phyloP scores from a whole-genome alignment of 2,329 filamentous ascomycete species.

The Cordyceps pruinosa region DNA sequence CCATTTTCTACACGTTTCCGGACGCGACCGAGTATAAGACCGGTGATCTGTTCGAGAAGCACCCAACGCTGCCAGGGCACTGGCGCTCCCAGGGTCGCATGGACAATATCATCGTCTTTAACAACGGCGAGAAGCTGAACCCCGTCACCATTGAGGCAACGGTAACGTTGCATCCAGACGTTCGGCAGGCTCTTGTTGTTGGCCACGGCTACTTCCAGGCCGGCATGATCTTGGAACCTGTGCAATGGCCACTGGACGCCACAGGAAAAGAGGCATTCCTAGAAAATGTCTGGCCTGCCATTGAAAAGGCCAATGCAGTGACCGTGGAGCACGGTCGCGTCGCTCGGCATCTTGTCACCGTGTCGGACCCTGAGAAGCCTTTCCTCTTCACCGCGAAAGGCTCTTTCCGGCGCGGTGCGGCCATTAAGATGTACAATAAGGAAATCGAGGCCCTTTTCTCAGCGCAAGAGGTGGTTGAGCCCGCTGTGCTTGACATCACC shows the following conservation, averaged over 20 bases:
- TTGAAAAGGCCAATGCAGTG: slow-evolving; percentile 36
- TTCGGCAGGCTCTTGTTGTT: slow-evolving; percentile 38
- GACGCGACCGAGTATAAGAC: slow-evolving; percentile 30
- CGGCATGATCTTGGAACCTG: slow-evolving; percentile 40
- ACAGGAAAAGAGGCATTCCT: slow-evolving; percentile 25
- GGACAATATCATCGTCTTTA: slow-evolving; percentile 44
- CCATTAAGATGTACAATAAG: slow-evolving; percentile 34
- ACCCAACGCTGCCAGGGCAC: slow-evolving; percentile 30
- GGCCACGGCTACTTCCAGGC: slow-evolving; percentile 40
- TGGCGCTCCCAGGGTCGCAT: slow-evolving; percentile 20
- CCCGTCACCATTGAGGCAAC: slow-evolving; percentile 34
- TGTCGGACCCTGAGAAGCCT: slow-evolving; percentile 35
- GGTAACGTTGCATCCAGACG: slow-evolving; percentile 30
- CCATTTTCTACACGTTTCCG: slow-evolving; percentile 31
- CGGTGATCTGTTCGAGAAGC: slow-evolving; percentile 34
- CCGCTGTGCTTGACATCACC: slow-evolving; percentile 16
- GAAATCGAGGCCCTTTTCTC: slow-evolving; percentile 38
- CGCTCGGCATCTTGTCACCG: slow-evolving; percentile 29
- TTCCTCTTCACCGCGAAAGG: slow-evolving; percentile 40
- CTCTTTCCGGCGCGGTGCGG: slow-evolving; percentile 34
- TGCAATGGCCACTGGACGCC: slow-evolving; percentile 20
- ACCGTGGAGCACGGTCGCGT: slow-evolving; percentile 42
- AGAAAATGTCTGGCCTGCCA: slow-evolving; percentile 36
- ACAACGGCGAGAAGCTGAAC: slow-evolving; percentile 46
- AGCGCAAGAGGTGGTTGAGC: slow-evolving; percentile 16